phyloP scores from a whole-genome alignment of 2,329 filamentous ascomycete species.

The Hypoxylon sp. region DNA sequence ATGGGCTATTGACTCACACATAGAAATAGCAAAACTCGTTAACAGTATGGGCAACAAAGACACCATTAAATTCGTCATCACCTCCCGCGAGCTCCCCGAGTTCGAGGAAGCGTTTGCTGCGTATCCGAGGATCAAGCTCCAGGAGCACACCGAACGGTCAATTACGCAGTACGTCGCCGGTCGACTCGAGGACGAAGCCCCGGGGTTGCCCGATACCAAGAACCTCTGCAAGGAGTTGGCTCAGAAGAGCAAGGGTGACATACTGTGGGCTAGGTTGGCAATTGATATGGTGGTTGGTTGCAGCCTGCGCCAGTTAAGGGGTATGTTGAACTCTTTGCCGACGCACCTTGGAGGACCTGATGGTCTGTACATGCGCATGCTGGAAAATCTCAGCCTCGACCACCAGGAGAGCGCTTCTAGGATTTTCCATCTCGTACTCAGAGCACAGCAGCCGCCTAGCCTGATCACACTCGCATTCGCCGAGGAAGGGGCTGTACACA shows the following conservation, averaged over 20 bases:
- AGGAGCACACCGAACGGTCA: slow-evolving; percentile 52
- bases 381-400: slow-evolving; percentile 51
- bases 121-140: slow-evolving; percentile 49
- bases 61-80: slow-evolving; percentile 51
- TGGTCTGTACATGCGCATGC: slow-evolving; percentile 56
- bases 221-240: slow-evolving; percentile 52
- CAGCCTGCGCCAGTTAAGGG: slow-evolving; percentile 50
- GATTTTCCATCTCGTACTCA: slow-evolving; percentile 53
- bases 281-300: slow-evolving; percentile 54
- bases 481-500: slow-evolving; percentile 50
- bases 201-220: slow-evolving; percentile 51
- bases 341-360: slow-evolving; percentile 52
- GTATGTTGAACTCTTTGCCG: slow-evolving; percentile 52
- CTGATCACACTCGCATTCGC: slow-evolving; percentile 53
- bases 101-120: slow-evolving; percentile 51
- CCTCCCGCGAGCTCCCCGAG: slow-evolving; percentile 51
- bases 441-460: slow-evolving; percentile 54
- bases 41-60: slow-evolving; percentile 52
- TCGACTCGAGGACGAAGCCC: slow-evolving; percentile 53
- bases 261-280: slow-evolving; percentile 54
- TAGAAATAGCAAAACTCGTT: slow-evolving; percentile 51
- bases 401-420: slow-evolving; percentile 51
- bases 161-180: slow-evolving; percentile 53
- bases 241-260: slow-evolving; percentile 51
- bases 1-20: slow-evolving; percentile 53